These are phyloP conservation scores for Trichosporon ovoides DNA, from an alignment of 1,284 basidiomycete species.

Conservation along the genomic window DNA sequence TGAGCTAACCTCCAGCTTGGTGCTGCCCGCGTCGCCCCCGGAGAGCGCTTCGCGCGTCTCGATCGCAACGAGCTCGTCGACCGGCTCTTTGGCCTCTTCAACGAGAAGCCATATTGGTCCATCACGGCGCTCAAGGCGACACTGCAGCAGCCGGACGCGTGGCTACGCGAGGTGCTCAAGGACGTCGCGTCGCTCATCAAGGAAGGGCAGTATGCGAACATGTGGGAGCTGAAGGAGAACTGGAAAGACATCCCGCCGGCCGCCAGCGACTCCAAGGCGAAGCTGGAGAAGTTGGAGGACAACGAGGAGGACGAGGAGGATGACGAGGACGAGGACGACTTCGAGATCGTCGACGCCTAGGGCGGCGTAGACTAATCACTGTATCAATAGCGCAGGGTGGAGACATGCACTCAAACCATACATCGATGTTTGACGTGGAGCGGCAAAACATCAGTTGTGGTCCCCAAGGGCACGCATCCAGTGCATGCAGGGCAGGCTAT, in stretches of 20 bases:
- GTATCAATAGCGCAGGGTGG: background rate
- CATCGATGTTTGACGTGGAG: too few relatives aligned
- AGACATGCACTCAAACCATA: background rate
- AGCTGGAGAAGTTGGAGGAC: constrained; percentile 9
- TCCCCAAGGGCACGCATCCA: background rate
- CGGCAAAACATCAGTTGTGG: background rate
- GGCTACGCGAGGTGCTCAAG: constrained; percentile 77
- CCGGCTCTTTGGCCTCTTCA: constrained; percentile 73
- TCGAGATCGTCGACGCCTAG: constrained; percentile 15
- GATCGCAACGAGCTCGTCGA: constrained; percentile 80
- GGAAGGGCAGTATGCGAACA: constrained; percentile 58
- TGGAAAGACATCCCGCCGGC: constrained; percentile 21
- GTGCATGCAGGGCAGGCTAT: background rate
- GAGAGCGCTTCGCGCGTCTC: constrained; percentile 81
- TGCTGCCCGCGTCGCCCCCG: constrained; percentile 25
- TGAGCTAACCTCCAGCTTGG: constrained; percentile 34
- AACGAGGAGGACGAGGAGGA: constrained; percentile 10
- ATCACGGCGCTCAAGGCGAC: constrained; percentile 72
- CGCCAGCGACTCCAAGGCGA: background rate
- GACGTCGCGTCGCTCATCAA: constrained; percentile 77
- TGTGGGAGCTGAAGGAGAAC: constrained; percentile 44
- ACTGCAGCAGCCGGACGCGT: constrained; percentile 85
- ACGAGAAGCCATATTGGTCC: constrained; percentile 73
- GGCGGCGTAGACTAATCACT: background rate
- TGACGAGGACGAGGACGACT: constrained; percentile 18